A percentile compares a stretch with the other conserved stretches of the same genome.
phyloP scores from a whole-genome alignment of 176 grass and related monocot genomes.

The Oryza meridionalis region DNA sequence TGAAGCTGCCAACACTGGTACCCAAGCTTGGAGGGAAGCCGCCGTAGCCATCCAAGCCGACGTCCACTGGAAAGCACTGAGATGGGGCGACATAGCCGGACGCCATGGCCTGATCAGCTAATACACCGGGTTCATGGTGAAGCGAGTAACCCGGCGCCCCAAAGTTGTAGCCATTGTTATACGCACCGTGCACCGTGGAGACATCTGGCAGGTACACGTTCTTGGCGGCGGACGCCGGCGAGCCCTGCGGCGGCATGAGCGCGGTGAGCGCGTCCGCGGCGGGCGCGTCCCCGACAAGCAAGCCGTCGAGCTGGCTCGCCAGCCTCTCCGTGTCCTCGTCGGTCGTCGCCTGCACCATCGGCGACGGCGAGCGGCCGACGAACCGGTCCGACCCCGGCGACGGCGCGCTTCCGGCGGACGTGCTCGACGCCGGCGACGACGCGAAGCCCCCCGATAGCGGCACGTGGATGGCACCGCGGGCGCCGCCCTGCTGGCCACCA shows the following conservation, averaged over 20 bases:
- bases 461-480: not conserved
- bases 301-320: slow-evolving; percentile 34
- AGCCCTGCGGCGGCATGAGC: slow-evolving; percentile 18
- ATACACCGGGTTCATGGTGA: not conserved
- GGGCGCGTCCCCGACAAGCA: slow-evolving; percentile 39
- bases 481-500: slow-evolving; percentile 12
- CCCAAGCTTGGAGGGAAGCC: slow-evolving; percentile 22
- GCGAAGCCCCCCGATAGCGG: slow-evolving; percentile 19
- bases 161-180: slow-evolving; percentile 26
- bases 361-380: slow-evolving; percentile 31
- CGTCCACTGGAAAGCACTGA: slow-evolving; percentile 31
- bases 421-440: slow-evolving; percentile 19
- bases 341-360: not conserved
- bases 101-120: slow-evolving; percentile 37
- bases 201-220: slow-evolving; percentile 1
- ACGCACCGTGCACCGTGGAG: slow-evolving; percentile 5
- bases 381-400: slow-evolving; percentile 30
- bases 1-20: slow-evolving; percentile 1
- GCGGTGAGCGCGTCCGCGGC: not conserved
- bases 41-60: slow-evolving; percentile 31
- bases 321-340: slow-evolving; percentile 27
- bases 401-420: slow-evolving; percentile 34
- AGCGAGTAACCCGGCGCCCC: slow-evolving; percentile 42
- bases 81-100: slow-evolving; percentile 29
- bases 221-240: not conserved